Base-by-base conservation (phyloP, 169 alveolate species). In the Babesia ovata region DNA sequence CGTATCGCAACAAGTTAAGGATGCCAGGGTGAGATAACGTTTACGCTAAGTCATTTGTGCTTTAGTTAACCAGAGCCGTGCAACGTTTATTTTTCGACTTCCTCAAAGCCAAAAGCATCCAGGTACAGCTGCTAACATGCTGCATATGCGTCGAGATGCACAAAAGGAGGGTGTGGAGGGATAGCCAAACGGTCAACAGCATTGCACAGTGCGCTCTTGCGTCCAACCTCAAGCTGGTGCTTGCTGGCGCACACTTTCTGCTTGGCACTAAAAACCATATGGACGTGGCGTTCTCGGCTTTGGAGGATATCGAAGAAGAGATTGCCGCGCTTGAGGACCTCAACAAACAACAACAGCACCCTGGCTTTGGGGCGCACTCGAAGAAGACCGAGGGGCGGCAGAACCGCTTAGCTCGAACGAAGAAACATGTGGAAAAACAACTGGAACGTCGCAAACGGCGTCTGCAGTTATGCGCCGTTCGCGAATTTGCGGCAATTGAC, bases 131-230 rank as follows among this genome's bases (percentile, higher is more conserved):
- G 19, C 63, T 86, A 11, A 61, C 91, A 14, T 56, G 90, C 75
- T 74, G 90, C 17, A 87, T 87, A 19, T 59, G 79, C 44, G 84
- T 87, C 39, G 93, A 87, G 48, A 73, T 87, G 82, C 62, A 85
- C 70, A 65, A 85, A 14, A 61, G 87, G 50, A 60, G 81, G n/a
- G 56, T 77, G 9, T 87, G 93, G 93, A 75, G 72, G 39, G 73
- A 87, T 53, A 56, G 60, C 45, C 53, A 71, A 39, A 85, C 87
- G n/a, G 78, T 85, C 13, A 87, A 87, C 74, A 63, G 49, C 21
- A 62, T 67, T 46, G 91, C 92, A 7, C 65, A 65, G 17, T 86
- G 92, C 60, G 72, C 85, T 11, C 49, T 48, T 24, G 63, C 85
- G 19, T 46, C 63, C 2, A 67, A 75, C 53, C 63, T 62, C 29